phyloP scores from a whole-genome alignment of 2,329 filamentous ascomycete genomes.

The Chlorencoelia australis region DNA sequence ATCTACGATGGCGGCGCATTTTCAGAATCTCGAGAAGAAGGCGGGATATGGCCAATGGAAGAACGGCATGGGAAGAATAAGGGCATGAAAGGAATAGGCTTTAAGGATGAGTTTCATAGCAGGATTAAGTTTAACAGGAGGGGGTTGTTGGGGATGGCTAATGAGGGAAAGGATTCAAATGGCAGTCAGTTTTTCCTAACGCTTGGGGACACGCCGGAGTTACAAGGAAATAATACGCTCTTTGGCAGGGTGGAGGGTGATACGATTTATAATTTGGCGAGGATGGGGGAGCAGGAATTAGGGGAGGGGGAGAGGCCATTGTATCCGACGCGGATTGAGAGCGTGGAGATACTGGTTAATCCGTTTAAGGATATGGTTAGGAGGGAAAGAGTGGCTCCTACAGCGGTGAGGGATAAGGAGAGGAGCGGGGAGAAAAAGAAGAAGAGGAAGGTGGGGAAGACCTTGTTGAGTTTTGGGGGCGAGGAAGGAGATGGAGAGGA shows the following conservation, averaged over 20 bases:
- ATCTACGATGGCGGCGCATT: slow-evolving; percentile 82
- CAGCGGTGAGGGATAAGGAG: slow-evolving; percentile 34
- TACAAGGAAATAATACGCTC: slow-evolving; percentile 83
- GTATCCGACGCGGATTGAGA: slow-evolving; percentile 72
- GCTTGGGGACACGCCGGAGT: slow-evolving; percentile 70
- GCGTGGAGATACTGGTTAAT: slow-evolving; percentile 68
- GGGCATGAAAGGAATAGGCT: slow-evolving; percentile 47
- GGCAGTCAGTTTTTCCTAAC: slow-evolving; percentile 98
- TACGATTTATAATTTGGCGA: slow-evolving; percentile 90
- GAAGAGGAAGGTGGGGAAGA: slow-evolving; percentile 68
- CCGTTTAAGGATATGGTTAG: slow-evolving; percentile 75
- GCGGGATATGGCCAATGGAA: slow-evolving; percentile 44
- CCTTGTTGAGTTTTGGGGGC: slow-evolving; percentile 67
- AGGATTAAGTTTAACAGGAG: slow-evolving; percentile 86
- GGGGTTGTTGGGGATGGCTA: slow-evolving; percentile 92
- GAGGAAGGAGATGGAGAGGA: slow-evolving; percentile 45
- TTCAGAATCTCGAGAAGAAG: slow-evolving; percentile 31
- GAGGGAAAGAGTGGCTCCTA: slow-evolving; percentile 47
- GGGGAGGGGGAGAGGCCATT: slow-evolving; percentile 75
- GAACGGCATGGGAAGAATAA: slow-evolving; percentile 52
- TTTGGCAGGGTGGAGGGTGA: slow-evolving; percentile 89
- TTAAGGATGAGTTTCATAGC: slow-evolving; percentile 83
- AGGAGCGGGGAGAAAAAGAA: slow-evolving; percentile 46
- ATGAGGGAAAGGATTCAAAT: slow-evolving; percentile 73
- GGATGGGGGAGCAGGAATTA: slow-evolving; percentile 83